A percentile compares a stretch with the other conserved stretches of the same genome.
These are phyloP conservation scores for Geotrichum klebahnii DNA, from an alignment of 1,139 yeast species.

Conservation along the genomic window DNA sequence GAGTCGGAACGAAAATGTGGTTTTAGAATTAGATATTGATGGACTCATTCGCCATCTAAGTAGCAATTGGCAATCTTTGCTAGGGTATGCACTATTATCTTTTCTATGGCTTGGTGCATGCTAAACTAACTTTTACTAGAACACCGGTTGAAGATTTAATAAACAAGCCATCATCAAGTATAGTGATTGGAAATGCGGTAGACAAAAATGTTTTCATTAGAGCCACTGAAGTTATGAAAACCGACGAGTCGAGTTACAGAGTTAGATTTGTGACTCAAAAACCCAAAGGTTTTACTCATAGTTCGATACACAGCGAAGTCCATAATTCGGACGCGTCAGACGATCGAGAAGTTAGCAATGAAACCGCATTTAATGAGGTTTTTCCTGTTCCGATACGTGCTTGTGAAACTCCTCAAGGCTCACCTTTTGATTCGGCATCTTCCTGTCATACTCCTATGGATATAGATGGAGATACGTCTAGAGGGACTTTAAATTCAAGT, in stretches of 20 bases:
- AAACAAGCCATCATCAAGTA: conserved; percentile 58
- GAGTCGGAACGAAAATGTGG: conserved; percentile 65
- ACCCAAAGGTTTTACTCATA: not conserved
- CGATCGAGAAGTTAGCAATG: too few relatives aligned
- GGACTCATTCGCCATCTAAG: conserved; percentile 71
- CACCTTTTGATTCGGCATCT: too few relatives aligned
- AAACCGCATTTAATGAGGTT: too few relatives aligned
- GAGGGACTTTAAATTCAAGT: too few relatives aligned
- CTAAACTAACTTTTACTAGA: conserved; percentile 3
- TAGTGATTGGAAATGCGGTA: conserved; percentile 58
- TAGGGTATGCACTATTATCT: conserved; percentile 36
- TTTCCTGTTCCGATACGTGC: too few relatives aligned
- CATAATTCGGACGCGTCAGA: too few relatives aligned
- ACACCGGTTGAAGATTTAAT: conserved; percentile 18
- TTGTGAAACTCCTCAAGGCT: too few relatives aligned
- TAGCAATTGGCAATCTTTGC: conserved; percentile 69
- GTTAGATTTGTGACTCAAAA: conserved; percentile 52
- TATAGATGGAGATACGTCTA: too few relatives aligned
- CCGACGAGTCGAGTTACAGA: conserved; percentile 74
- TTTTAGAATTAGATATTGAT: conserved; percentile 75
- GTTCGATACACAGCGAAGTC: not conserved
- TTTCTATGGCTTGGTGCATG: not conserved
- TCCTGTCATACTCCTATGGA: too few relatives aligned
- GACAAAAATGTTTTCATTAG: conserved; percentile 65
- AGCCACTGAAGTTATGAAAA: conserved; percentile 67